Percentiles rank a stretch among this genome's conserved stretches.
Evolutionary conservation across 2,329 filamentous ascomycete genomes (phyloP).

Genomic region (Venturia oleaginea): DNA sequence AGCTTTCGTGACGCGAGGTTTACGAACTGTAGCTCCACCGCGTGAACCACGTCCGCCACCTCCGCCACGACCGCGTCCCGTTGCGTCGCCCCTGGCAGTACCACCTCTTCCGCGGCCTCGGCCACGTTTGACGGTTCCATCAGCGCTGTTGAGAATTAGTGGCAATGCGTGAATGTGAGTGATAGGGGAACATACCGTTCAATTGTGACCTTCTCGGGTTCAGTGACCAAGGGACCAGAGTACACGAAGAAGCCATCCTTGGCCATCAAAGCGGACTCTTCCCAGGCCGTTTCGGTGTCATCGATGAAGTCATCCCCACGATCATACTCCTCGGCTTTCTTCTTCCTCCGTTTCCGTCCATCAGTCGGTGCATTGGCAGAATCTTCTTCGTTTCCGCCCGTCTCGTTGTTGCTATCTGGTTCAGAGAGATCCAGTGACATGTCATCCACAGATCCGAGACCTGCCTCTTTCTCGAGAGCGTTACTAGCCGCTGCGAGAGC

Average conservation of each 20-base stretch:
- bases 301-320: conserved; percentile 66
- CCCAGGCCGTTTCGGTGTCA: conserved; percentile 90
- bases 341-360: conserved; percentile 71
- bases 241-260: conserved; percentile 98
- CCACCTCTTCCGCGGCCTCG: conserved; percentile 46
- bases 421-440: conserved; percentile 71
- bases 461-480: conserved; percentile 67
- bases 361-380: conserved; percentile 39
- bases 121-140: conserved; percentile 63
- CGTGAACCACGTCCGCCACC: conserved; percentile 59
- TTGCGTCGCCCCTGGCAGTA: conserved; percentile 33
- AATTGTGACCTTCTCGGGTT: conserved; percentile 65
- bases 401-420: conserved; percentile 76
- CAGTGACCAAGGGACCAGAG: conserved; percentile 79
- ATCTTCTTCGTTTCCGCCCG: conserved; percentile 52
- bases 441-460: conserved; percentile 56
- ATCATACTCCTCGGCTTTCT: conserved; percentile 57
- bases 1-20: conserved; percentile 78
- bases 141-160: conserved; percentile 44
- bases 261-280: conserved; percentile 86
- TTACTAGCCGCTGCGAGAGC: conserved; percentile 84
- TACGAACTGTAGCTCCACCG: conserved; percentile 64
- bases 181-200: conserved; percentile 43
- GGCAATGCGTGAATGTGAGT: neutral
- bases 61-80: conserved; percentile 35